Conservation (phyloP, 495 filamentous ascomycete species). For the Talaromyces nanjingensis region DNA sequence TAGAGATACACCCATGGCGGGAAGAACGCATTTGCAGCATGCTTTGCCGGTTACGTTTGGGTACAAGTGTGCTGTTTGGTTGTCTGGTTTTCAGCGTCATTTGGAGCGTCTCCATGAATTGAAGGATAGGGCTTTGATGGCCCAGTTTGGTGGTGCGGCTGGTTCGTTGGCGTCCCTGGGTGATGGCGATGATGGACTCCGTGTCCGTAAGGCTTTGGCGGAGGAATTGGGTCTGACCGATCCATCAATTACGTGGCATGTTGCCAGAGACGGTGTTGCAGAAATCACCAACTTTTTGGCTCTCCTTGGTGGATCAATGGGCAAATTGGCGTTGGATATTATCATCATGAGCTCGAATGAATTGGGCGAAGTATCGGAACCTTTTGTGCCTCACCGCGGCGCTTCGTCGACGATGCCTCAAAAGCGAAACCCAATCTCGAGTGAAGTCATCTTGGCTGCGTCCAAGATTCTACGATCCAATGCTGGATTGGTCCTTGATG, state of each 20-base stretch:
- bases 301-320: slow-evolving; percentile 40
- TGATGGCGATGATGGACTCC: slow-evolving; percentile 23
- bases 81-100: slow-evolving; percentile 38
- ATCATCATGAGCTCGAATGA: slow-evolving; percentile 52
- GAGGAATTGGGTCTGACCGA: slow-evolving; percentile 29
- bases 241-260: slow-evolving; percentile 42
- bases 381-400: slow-evolving; percentile 47
- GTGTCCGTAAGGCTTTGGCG: slow-evolving; percentile 33
- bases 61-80: slow-evolving; percentile 40
- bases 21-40: slow-evolving; percentile 46
- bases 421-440: slow-evolving; percentile 48
- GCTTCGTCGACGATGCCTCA: slow-evolving; percentile 50
- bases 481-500: slow-evolving; percentile 42
- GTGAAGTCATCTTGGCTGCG: slow-evolving; percentile 44
- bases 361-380: slow-evolving; percentile 46
- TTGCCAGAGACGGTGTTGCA: slow-evolving; percentile 40
- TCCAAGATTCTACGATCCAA: slow-evolving; percentile 44
- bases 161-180: slow-evolving; percentile 40
- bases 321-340: slow-evolving; percentile 46
- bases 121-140: slow-evolving; percentile 27
- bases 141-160: slow-evolving; percentile 43
- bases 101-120: slow-evolving; percentile 31
- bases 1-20: slow-evolving; percentile 44
- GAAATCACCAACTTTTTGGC: slow-evolving; percentile 46
- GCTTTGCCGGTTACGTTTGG: slow-evolving; percentile 44